Evolutionary conservation across 2,329 filamentous ascomycete genomes (phyloP), one percentile per base, ranked within the genome.

Genomic region (Ophidiomyces ophidiicola): DNA sequence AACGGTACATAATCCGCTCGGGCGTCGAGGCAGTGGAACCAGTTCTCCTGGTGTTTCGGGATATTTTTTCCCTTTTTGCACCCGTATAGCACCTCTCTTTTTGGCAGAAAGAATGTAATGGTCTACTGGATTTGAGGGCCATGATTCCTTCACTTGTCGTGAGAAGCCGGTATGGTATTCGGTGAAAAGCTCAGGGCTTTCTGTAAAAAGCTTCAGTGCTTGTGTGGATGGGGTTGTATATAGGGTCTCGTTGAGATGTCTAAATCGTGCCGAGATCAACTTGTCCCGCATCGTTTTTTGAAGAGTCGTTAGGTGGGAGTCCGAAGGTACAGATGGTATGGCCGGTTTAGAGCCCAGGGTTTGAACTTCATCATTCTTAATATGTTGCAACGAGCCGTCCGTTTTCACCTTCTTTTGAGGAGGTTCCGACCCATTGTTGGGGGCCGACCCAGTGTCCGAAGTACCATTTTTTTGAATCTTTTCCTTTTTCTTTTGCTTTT

Each of bases 121-220:
- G 58, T 94, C 83, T 32, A 98, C 85, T 0, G 90, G 90, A 62
- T 98, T 98, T 55, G 88, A 83, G 5, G 90, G 90, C 90, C 90
- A 98, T 2, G 87, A 65, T 41, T 66, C 82, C 54, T 84, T 80
- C 43, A 96, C 90, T 64, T 98, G 90, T 38, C 87, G 82, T 1
- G 87, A 81, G 70, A 98, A 98, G 23, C 90, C 90, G 45, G 86
- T 80, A 64, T 98, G 90, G 62, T 98, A 98, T 63, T 96, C 87
- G 50, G 76, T 72, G 64, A 96, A 98, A 72, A 96, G 87, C 56
- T 93, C 84, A 0, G 90, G 90, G 35, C 83, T 84, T 23, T 81
- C 70, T 36, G 75, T 69, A 67, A 98, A 96, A 17, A 96, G 76
- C 36, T 72, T 66, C 50, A 90, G 76, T n/a, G 90, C 82, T 48